Evolutionary conservation across 768 basidiomycete species (phyloP), one percentile per base, ranked within the genome.

Genomic region (Tricholoma furcatifolium): DNA sequence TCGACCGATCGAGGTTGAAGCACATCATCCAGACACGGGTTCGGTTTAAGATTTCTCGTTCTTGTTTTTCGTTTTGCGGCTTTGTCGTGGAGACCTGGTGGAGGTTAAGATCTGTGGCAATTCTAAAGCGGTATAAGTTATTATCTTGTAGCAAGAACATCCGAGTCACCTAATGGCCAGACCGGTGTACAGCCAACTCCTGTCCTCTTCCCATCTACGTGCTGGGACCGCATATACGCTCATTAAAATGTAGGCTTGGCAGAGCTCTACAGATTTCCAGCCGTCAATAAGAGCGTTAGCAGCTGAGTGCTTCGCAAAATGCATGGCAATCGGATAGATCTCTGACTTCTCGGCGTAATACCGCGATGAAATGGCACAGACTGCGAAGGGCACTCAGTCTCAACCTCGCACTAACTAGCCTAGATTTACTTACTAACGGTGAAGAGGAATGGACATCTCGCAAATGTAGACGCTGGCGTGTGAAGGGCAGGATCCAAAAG

Each of bases 161-260:
- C n/a, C n/a, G 34, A 53, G 20, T 31, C 54, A 83, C 84, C 90
- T 84, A 31, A 93, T 87, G 1, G 91, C 92, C 55, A 93, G 81
- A 18, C 93, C 92, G 4, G 91, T 88, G 63, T 92, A 91, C 43
- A 94, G 67, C 90, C 92, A 95, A 51, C 88, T 90, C 24, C 91
- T 78, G 64, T 95, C 92, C 60, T 95, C 91, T 61, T 95, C 92
- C 87, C 93, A 96, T 39, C 83, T 71, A 20, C 85, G 79, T 1
- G 89, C 90, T 3, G 89, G 90, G 1, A 91, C 85, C 41, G 84
- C 82, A 62, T 88, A 91, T 43, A 87, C 79, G 57, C 85, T 87
- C 87, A 92, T 86, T 47, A 97, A 75, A 43, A 97, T 84, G 61
- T 95, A 97, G 3, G 93, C 93, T 65, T 97, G 93, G 47, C 88